Base-by-base conservation (phyloP, 176 grass and related monocot species). In the Thinopyrum elongatum region DNA sequence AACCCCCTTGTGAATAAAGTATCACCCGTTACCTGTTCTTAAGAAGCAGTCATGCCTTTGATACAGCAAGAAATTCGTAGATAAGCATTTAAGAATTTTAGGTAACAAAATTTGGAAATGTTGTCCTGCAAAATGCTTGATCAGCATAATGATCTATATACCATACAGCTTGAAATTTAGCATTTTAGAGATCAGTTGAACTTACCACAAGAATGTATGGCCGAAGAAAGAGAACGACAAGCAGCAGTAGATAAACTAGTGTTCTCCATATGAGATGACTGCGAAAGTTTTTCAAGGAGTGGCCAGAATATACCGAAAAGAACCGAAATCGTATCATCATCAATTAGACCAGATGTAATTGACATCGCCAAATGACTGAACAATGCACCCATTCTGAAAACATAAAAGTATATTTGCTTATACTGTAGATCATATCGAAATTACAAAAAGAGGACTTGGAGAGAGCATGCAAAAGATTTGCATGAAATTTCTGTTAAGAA, bases 31-130 rank as follows among this genome's bases (percentile, higher is more conserved):
- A 85, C 96, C 93, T 92, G 96, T 93, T 91, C 91, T 92, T 88
- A 98, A 77, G 86, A 92, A 98, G 90, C 96, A 98, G 23, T 98
- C 96, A 86, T 92, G 93, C 64, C 90, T 95, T 86, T 95, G 96
- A 87, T 86, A 98, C 28, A 84, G 88, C 60, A 95, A 87, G 76
- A 98, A 98, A 58, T 98, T 95, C 69, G 86, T 89, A 29, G 96
- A 95, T 82, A 98, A 90, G 81, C 84, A 89, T 78, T 98, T 93
- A 58, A 98, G 82, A 88, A 98, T 83, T 73, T 94, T 93, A 58
- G 96, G 92, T 73, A 98, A 82, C 17, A 98, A 87, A 70, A 85
- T 63, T 75, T 90, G 83, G 58, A 97, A 92, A 61, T 97, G 91
- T 19, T 92, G 64, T 46, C 91, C 94, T 97, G 92, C 74, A 94